Evolutionary conservation across 2,329 filamentous ascomycete species (phyloP).

Genomic region (Fusarium sp.): DNA sequence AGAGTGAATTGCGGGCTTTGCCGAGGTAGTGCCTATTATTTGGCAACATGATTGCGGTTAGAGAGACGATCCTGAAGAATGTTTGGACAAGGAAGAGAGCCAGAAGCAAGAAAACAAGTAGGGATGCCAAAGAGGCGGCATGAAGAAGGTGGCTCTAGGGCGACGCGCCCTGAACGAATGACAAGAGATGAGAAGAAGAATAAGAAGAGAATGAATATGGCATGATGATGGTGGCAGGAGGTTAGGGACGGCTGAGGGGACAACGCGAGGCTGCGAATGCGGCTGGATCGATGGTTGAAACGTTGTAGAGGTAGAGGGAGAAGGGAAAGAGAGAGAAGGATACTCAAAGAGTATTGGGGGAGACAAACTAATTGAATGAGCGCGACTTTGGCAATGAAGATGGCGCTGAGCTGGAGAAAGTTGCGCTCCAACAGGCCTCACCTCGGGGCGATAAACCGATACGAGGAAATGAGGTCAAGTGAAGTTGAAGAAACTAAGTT

Average conservation of each 20-base stretch:
- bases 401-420: constrained; percentile 38
- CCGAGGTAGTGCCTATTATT: constrained; percentile 58
- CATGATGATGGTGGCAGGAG: constrained; percentile 11
- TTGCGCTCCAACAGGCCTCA: constrained; percentile 40
- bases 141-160: constrained; percentile 34
- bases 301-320: constrained; percentile 33
- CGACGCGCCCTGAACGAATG: constrained; percentile 26
- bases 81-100: constrained; percentile 39
- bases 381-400: constrained; percentile 42
- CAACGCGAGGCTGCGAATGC: constrained; percentile 44
- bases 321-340: constrained; percentile 36
- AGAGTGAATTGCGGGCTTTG: constrained; percentile 42
- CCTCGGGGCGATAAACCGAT: constrained; percentile 37
- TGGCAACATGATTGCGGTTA: constrained; percentile 67
- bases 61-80: constrained; percentile 61
- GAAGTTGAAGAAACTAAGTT: constrained; percentile 48
- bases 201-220: constrained; percentile 13
- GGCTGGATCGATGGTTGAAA: constrained; percentile 37
- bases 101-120: constrained; percentile 39
- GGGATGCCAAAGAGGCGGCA: constrained; percentile 45
- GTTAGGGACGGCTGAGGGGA: constrained; percentile 28
- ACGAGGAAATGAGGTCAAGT: constrained; percentile 42
- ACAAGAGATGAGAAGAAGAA: constrained; percentile 19
- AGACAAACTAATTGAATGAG: constrained; percentile 53
- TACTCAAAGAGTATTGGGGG: constrained; percentile 39